A percentile compares a stretch with the other conserved stretches of the same genome.
phyloP scores from a whole-genome alignment of 345 rosid species.

The Camelina hispida region DNA sequence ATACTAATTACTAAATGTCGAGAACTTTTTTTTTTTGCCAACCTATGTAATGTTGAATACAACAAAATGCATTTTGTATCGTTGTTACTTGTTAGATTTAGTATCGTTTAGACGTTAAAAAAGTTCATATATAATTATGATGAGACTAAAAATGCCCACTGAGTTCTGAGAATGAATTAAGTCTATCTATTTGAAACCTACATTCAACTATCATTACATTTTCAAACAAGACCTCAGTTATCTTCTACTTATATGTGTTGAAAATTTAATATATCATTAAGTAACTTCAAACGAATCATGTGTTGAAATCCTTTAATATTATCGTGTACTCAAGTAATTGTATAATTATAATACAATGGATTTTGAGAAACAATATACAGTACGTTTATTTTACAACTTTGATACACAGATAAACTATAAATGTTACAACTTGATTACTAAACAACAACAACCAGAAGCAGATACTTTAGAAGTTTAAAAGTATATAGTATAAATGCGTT shows the following conservation, averaged over 20 bases:
- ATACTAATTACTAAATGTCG: too few species aligned
- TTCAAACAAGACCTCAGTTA: too few species aligned
- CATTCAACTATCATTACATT: too few species aligned
- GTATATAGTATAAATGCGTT: background rate
- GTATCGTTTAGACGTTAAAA: too few species aligned
- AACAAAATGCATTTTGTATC: too few species aligned
- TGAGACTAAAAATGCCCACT: background rate
- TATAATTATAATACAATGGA: background rate
- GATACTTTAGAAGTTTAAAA: background rate
- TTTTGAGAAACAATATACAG: background rate
- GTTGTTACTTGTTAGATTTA: too few species aligned
- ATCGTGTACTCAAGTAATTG: background rate
- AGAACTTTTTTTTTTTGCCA: too few species aligned
- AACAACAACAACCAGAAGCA: constrained; percentile 8
- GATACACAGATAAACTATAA: background rate
- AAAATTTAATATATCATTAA: background rate
- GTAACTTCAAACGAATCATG: background rate
- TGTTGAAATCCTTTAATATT: background rate
- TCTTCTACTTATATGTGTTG: background rate
- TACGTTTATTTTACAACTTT: background rate
- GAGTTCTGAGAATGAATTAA: background rate
- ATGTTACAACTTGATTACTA: background rate
- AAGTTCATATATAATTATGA: too few species aligned
- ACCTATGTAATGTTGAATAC: too few species aligned
- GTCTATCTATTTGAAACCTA: too few species aligned